Evolutionary conservation across 768 basidiomycete species (phyloP), one percentile per base, ranked within the genome.

Genomic region (Suillus hirtellus): DNA sequence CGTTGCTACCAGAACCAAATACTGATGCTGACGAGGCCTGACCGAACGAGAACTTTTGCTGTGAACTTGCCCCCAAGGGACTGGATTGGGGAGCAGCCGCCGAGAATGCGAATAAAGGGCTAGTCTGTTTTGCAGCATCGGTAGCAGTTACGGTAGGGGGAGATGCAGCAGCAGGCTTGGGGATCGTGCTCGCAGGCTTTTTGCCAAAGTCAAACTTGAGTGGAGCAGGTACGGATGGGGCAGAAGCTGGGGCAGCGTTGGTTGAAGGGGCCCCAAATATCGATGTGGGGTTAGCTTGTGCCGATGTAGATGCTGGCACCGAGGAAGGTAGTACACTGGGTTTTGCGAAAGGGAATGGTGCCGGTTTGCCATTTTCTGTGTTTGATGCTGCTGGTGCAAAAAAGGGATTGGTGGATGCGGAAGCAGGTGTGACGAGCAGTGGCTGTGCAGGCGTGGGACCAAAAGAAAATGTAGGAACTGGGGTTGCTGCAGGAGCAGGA

Each of bases 61-160:
- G 35, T 40, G 71, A n/a, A 38, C 38, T 24, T 14, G 63, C 42
- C 31, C 56, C 56, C 42, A 54, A 52, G 27, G 63, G 7, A 34
- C 54, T 44, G 7, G 69, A 47, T 58, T 63, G 60, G 31, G 50
- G 55, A 15, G 63, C 53, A 21, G 63, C 27, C 35, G 60, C 49
- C 15, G 68, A 58, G 60, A 76, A 68, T 38, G 71, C 66, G 59
- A 72, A 76, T 61, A 59, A 46, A 21, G 70, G 62, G 5, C n/a
- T 14, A 5, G 71, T 44, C 37, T 64, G 54, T 24, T 64, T 76
- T 9, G 56, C 63, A 34, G 14, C 54, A 24, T 65, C 69, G 3
- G 64, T 12, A 24, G 60, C 43, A 21, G 52, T 42, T 27, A 49
- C 8, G 27, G 64, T 11, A 14, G 63, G 37, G 37, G 52, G 34